Conservation (phyloP, 495 filamentous ascomycete species). For the Rhypophila decipiens region DNA sequence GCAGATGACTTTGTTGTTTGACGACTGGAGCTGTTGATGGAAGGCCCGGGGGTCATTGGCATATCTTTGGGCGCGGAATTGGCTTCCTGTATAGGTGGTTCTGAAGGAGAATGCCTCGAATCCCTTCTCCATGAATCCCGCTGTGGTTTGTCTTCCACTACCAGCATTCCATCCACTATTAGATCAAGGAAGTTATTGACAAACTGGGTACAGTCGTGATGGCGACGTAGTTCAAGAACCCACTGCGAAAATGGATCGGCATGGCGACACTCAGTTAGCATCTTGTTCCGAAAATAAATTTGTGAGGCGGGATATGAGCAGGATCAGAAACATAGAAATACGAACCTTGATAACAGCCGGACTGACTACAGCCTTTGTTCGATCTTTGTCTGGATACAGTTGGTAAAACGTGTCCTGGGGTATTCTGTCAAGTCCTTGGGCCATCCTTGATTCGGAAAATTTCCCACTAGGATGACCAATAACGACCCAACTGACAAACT, state of each 20-base stretch:
- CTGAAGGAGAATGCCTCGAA: too few relatives aligned
- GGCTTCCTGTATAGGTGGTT: too few relatives aligned
- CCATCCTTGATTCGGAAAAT: background rate
- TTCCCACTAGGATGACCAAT: background rate
- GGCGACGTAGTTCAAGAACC: background rate
- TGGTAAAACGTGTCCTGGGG: conserved; percentile 10
- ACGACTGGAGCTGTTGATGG: too few relatives aligned
- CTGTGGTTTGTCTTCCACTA: background rate
- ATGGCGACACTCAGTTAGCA: background rate
- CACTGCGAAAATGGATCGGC: too few relatives aligned
- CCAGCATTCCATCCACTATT: conserved; percentile 3
- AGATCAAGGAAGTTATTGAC: conserved; percentile 2
- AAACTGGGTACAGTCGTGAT: background rate
- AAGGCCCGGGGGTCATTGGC: too few relatives aligned
- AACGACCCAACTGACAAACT: conserved; percentile 10
- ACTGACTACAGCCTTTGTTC: conserved; percentile 1
- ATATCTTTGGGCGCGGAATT: too few relatives aligned
- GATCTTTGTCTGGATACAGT: background rate
- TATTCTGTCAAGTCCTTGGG: background rate
- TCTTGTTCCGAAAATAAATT: too few relatives aligned
- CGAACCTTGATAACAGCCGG: conserved; percentile 1
- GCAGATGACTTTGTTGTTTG: too few relatives aligned
- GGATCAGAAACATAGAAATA: background rate
- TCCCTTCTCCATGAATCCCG: background rate
- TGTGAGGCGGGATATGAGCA: background rate